Percentiles rank a stretch among this genome's conserved stretches.
phyloP scores from a whole-genome alignment of 1,284 basidiomycete species.

The Malassezia caprae region DNA sequence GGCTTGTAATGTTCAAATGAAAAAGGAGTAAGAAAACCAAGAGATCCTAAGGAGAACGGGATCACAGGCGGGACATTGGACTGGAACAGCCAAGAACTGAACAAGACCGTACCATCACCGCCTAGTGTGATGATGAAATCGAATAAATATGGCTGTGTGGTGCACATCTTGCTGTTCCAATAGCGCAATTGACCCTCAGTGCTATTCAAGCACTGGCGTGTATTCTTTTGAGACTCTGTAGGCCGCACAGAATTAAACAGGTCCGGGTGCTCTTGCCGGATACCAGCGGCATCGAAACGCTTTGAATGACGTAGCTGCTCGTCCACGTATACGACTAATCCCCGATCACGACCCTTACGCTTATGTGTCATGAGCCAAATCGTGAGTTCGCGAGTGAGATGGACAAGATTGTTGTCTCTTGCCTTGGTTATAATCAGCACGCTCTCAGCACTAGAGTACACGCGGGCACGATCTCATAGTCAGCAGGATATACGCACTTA shows the following conservation, averaged over 20 bases:
- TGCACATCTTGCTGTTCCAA: constrained; percentile 97
- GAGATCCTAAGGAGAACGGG: constrained; percentile 91
- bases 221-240: constrained; percentile 18
- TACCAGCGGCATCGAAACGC: constrained; percentile 84
- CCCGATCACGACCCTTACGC: constrained; percentile 28
- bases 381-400: constrained; percentile 83
- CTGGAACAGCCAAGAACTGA: constrained; percentile 99
- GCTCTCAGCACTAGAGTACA: constrained; percentile 80
- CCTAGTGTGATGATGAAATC: constrained; percentile 91
- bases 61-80: constrained; percentile 93
- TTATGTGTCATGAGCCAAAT: constrained; percentile 44
- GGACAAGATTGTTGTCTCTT: constrained; percentile 88
- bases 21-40: constrained; percentile 97
- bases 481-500: constrained; percentile 59
- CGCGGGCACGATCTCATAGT: constrained; percentile 68
- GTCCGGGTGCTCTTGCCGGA: constrained; percentile 74
- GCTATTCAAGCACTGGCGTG: constrained; percentile 7
- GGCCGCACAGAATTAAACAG: constrained; percentile 62
- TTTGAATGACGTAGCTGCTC: constrained; percentile 79
- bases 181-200: constrained; percentile 78
- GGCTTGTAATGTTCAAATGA: constrained; percentile 78
- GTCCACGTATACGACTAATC: constrained; percentile 66
- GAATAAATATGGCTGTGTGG: constrained; percentile 77
- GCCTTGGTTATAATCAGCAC: constrained; percentile 97
- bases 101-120: constrained; percentile 94